Percentiles rank a stretch among this genome's conserved stretches.
Conservation (phyloP, 495 filamentous ascomycete genomes). For the Lentithecium fluviatile region DNA sequence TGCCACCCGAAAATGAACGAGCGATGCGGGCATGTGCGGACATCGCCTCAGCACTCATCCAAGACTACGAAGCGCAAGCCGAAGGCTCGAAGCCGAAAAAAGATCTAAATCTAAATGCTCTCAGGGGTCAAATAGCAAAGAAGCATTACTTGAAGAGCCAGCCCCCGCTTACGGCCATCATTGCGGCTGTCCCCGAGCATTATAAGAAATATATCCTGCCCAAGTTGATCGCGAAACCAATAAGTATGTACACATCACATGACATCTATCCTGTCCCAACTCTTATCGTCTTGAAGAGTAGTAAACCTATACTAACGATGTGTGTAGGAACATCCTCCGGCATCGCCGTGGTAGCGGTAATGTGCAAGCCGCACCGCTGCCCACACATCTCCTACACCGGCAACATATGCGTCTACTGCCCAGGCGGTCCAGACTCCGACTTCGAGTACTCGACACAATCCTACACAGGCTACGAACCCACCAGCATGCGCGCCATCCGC, state of each 20-base stretch:
- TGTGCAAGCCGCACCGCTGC: conserved; percentile 98
- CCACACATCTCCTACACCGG: conserved; percentile 97
- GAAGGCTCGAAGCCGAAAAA: conserved; percentile 69
- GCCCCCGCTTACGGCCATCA: conserved; percentile 92
- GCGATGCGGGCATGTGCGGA: conserved; percentile 92
- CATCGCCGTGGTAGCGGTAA: conserved; percentile 98
- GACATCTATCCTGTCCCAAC: too few relatives aligned
- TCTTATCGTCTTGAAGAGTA: too few relatives aligned
- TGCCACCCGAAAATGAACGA: conserved; percentile 88
- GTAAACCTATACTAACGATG: conserved; percentile 26
- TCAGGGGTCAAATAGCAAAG: conserved; percentile 84
- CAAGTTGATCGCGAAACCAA: conserved; percentile 93
- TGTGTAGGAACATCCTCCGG: conserved; percentile 78
- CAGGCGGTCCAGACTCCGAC: conserved; percentile 93
- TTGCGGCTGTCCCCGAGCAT: conserved; percentile 94
- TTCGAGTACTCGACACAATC: conserved; percentile 99
- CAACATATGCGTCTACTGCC: conserved; percentile 99
- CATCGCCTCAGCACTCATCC: conserved; percentile 87
- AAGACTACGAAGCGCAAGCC: conserved; percentile 79
- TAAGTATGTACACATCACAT: conserved; percentile 56
- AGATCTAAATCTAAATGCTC: conserved; percentile 88
- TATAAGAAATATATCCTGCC: conserved; percentile 99
- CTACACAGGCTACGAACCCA: conserved; percentile 97
- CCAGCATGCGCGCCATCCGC: conserved; percentile 95
- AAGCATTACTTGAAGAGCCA: conserved; percentile 83